phyloP scores from a whole-genome alignment of 1,139 yeast genomes.

The Hyphopichia pseudoburtonii region DNA sequence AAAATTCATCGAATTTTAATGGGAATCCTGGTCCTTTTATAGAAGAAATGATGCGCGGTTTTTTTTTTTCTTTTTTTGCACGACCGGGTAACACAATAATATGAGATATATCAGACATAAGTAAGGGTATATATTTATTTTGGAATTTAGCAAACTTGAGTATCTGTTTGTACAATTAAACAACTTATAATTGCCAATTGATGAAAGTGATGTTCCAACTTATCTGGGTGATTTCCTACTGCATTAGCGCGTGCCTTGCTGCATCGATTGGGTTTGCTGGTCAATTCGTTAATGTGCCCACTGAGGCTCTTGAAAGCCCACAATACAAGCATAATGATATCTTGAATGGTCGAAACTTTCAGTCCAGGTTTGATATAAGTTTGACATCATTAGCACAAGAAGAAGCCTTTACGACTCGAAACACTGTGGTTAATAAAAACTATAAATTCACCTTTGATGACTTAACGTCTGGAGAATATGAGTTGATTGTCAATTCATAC shows the following conservation, averaged over 20 bases:
- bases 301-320: constrained; percentile 6
- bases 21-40: constrained; percentile 2
- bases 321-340: constrained; percentile 6
- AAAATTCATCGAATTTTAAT: constrained; percentile 9
- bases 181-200: too few species aligned
- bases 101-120: too few species aligned
- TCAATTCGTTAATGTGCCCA: constrained; percentile 25
- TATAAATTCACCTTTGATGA: constrained; percentile 26
- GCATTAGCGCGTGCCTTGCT: constrained; percentile 2
- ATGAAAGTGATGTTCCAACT: neutral
- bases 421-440: constrained; percentile 23
- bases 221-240: neutral
- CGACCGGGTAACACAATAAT: constrained; percentile 3
- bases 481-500: constrained; percentile 34
- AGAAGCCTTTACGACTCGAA: constrained; percentile 8
- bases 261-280: constrained; percentile 16
- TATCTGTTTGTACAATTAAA: too few species aligned
- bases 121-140: too few species aligned
- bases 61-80: neutral
- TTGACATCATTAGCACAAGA: constrained; percentile 16
- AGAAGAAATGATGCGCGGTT: neutral
- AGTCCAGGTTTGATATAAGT: constrained; percentile 33
- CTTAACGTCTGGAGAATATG: constrained; percentile 33
- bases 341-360: constrained; percentile 38
- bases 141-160: too few species aligned